Percentiles rank a stretch among this genome's conserved stretches.
phyloP scores from a whole-genome alignment of 306 rosid genomes.

The Pachyrhizus erosus region DNA sequence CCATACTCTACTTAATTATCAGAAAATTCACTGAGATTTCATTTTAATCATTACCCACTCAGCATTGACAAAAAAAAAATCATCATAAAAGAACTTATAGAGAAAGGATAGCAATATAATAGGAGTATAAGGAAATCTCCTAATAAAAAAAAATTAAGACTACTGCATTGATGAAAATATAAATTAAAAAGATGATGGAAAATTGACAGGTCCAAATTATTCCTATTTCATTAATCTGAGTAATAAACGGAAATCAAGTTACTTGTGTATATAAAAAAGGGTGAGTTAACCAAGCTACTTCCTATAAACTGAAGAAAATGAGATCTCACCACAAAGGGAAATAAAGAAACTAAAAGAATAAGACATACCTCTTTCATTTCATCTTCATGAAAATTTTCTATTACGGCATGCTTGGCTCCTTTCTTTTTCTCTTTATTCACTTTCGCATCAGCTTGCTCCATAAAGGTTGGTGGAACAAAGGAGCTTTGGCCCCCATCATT shows the following conservation, averaged over 20 bases:
- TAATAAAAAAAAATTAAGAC: not conserved
- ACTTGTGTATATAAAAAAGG: not conserved
- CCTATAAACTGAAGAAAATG: conserved; percentile 30
- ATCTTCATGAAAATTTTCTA: conserved; percentile 80
- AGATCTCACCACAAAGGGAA: not conserved
- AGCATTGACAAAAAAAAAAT: not conserved
- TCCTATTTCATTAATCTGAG: not conserved
- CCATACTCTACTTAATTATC: not conserved
- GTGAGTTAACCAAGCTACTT: conserved; percentile 5
- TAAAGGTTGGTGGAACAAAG: conserved; percentile 85
- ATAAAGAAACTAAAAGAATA: conserved; percentile 20
- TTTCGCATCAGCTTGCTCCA: conserved; percentile 89
- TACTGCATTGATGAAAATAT: not conserved
- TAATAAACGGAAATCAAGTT: conserved; percentile 13
- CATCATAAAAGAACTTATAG: not conserved
- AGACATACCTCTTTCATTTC: conserved; percentile 71
- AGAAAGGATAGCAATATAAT: not conserved
- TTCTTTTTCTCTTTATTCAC: conserved; percentile 75
- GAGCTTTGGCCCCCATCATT: conserved; percentile 90
- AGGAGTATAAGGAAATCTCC: not conserved
- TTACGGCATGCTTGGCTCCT: conserved; percentile 58
- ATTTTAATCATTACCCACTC: conserved; percentile 1
- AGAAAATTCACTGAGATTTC: not conserved
- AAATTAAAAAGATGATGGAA: not conserved
- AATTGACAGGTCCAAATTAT: conserved; percentile 16